These are phyloP conservation scores for Clavispora santaluciae DNA, from an alignment of 805 yeast species.

Conservation along the genomic window DNA sequence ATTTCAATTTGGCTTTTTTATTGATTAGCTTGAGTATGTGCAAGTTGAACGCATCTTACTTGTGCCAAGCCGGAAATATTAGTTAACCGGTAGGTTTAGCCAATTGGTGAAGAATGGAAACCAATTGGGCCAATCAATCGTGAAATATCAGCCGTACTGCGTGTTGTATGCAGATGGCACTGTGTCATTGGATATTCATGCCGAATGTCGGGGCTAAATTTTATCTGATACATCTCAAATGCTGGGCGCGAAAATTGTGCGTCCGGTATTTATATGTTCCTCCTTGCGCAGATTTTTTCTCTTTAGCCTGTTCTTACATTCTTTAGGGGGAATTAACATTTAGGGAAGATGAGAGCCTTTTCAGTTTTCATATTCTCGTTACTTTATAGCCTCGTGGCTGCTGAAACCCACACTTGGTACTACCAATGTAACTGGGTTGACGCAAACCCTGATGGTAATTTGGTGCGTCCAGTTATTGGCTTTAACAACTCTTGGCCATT, in stretches of 20 bases:
- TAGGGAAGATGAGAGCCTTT: conserved; percentile 12
- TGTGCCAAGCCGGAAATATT: background rate
- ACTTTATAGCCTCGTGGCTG: conserved; percentile 20
- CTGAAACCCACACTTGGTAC: conserved; percentile 56
- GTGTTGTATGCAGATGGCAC: conserved; percentile 1
- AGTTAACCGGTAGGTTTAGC: background rate
- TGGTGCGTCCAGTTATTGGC: conserved; percentile 55
- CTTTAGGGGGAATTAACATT: conserved; percentile 13
- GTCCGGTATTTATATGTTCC: conserved; percentile 6
- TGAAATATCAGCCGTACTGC: background rate
- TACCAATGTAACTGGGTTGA: conserved; percentile 63
- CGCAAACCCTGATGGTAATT: conserved; percentile 66
- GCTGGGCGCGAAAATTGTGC: background rate
- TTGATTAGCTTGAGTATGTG: too few relatives aligned
- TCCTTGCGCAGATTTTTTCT: conserved; percentile 12
- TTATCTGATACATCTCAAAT: conserved; percentile 1
- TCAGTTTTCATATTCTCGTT: conserved; percentile 15
- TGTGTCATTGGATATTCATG: conserved; percentile 13
- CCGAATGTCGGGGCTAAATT: conserved; percentile 6
- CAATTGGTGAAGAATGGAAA: background rate
- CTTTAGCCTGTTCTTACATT: conserved; percentile 18
- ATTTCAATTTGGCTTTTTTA: too few relatives aligned
- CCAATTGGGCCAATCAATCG: background rate
- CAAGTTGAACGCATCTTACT: too few relatives aligned
- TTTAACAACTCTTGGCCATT: conserved; percentile 78